A percentile compares a stretch with the other conserved stretches of the same genome.
Evolutionary conservation across 305 asterid species (phyloP).

Genomic region (Fraxinus albicans): DNA sequence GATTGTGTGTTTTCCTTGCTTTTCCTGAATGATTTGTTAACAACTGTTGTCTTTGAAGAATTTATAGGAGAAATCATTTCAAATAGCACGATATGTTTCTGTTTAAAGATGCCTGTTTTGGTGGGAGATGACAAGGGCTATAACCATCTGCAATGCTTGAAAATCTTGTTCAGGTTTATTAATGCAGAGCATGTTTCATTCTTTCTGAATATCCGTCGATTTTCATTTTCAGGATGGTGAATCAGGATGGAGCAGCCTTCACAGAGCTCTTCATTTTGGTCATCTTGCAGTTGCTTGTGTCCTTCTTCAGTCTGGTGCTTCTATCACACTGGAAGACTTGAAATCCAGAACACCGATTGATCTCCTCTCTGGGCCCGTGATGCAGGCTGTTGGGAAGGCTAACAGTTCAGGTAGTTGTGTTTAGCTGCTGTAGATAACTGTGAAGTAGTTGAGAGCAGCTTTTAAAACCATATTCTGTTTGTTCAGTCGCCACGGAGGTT

Average conservation of each 20-base stretch:
- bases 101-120: constrained; percentile 15
- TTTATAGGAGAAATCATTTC: background rate
- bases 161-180: constrained; percentile 10
- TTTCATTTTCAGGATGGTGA: constrained; percentile 74
- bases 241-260: constrained; percentile 99
- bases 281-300: constrained; percentile 90
- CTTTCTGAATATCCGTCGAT: constrained; percentile 14
- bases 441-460: constrained; percentile 20
- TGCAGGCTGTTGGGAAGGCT: constrained; percentile 57
- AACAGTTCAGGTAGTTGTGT: constrained; percentile 48
- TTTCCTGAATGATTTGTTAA: background rate
- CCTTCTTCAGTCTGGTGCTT: constrained; percentile 79
- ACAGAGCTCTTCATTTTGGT: constrained; percentile 94
- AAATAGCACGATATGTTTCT: background rate
- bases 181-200: constrained; percentile 13
- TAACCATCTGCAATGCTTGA: constrained; percentile 15
- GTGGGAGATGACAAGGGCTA: constrained; percentile 19
- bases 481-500: constrained; percentile 79
- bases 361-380: constrained; percentile 90
- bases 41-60: background rate
- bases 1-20: background rate
- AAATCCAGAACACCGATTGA: constrained; percentile 83
- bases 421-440: constrained; percentile 2
- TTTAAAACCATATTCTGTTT: constrained; percentile 24
- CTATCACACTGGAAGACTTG: constrained; percentile 76